These are phyloP conservation scores for Filosporella fistucella DNA, from an alignment of 495 filamentous ascomycete species.

Conservation along the genomic window DNA sequence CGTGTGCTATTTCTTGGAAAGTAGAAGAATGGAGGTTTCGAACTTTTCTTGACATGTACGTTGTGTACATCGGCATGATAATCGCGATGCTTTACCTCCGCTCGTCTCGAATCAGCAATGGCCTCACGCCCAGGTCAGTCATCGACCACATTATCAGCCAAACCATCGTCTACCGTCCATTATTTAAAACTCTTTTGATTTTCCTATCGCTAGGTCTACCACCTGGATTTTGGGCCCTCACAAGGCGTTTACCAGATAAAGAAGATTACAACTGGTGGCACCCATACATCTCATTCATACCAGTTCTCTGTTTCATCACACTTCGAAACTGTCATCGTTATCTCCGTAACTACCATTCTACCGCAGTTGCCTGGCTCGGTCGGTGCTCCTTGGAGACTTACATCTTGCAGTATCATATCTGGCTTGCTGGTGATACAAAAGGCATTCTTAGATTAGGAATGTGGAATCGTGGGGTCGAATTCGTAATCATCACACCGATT, in stretches of 20 bases:
- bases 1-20: conserved; percentile 39
- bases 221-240: conserved; percentile 30
- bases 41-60: conserved; percentile 42
- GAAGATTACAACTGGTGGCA: conserved; percentile 43
- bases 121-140: conserved; percentile 8
- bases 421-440: conserved; percentile 54
- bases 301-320: conserved; percentile 44
- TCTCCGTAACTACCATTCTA: conserved; percentile 38
- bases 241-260: conserved; percentile 28
- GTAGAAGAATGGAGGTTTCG: conserved; percentile 40
- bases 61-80: conserved; percentile 49
- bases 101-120: conserved; percentile 18
- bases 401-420: conserved; percentile 57
- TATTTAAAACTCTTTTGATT: conserved; percentile 17
- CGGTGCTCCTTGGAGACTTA: conserved; percentile 53
- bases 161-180: conserved; percentile 11
- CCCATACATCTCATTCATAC: conserved; percentile 49
- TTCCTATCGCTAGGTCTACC: conserved; percentile 22
- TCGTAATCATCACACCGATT: conserved; percentile 30
- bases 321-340: conserved; percentile 42
- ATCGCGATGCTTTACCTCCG: conserved; percentile 33
- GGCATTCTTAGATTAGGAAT: conserved; percentile 46
- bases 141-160: conserved; percentile 5
- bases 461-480: conserved; percentile 30
- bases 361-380: conserved; percentile 48